Evolutionary conservation across 352 stramenopile species (phyloP), one percentile per base, ranked within the genome.

Genomic region (Phytophthora cryptogea): DNA sequence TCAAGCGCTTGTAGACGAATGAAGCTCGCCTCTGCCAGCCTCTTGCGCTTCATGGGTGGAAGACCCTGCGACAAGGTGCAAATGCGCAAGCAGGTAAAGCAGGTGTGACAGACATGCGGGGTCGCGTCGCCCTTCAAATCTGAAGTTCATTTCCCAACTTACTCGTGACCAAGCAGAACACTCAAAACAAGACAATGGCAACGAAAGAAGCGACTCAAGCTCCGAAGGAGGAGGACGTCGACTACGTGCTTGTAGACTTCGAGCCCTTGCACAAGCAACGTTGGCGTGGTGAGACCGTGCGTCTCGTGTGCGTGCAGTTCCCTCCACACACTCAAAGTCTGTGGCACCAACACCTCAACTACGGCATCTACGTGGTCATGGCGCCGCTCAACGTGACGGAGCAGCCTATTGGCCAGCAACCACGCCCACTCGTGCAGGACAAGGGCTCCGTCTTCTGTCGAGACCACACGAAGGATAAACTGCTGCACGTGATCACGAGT

Each of bases 321-420:
- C 72, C 75, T 14, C 55, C 70, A 28, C 49, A 72, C 36, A 74
- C 66, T 16, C 71, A 45, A n/a, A 74, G 72, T 28, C 36, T 76
- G 23, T 82, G 72, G 66, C 75, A 85, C 42, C 72, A 78, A 59
- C 75, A 85, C 47, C 37, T 77, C 5, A 73, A 76, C 16, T 82
- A 74, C 58, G 72, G 68, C 14, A 57, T 82, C 17, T 82, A 85
- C 70, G 54, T 85, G 8, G 68, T 70, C 35, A 61, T 80, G 45
- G 50, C 61, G n/a, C 59, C 63, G 17, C 43, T 82, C 2, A 43
- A 71, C 43, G 67, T 67, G 14, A 55, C 51, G 14, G 72, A 82
- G 57, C 61, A 72, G 11, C 59, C 68, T 27, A 55, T 63, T 17
- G 57, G 57, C 14, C 8, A 45, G 5, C 13, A 55, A 3, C 58